Evolutionary conservation across 495 filamentous ascomycete species (phyloP).

Genomic region (Pyrenopolyporus hunteri): DNA sequence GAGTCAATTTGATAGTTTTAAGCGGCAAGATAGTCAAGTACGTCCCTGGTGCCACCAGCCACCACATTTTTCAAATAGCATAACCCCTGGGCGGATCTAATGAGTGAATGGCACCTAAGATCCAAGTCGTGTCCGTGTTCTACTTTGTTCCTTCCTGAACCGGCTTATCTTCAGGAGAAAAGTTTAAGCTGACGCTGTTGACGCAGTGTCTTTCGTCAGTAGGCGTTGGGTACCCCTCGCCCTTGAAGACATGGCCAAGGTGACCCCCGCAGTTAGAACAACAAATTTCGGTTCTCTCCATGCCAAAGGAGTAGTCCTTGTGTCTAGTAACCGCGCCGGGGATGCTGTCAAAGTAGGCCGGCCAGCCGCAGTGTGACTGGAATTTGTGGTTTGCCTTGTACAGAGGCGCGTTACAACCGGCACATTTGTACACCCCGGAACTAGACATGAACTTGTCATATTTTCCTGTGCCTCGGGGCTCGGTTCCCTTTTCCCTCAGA

Average conservation of each 20-base stretch:
- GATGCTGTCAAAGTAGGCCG: conserved; percentile 93
- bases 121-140: no score
- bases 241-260: conserved; percentile 96
- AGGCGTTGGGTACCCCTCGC: conserved; percentile 86
- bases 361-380: conserved; percentile 95
- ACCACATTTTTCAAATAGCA: no score
- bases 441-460: conserved; percentile 85
- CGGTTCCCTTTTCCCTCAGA: conserved; percentile 89
- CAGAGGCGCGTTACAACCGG: conserved; percentile 82
- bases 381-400: conserved; percentile 94
- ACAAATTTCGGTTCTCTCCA: conserved; percentile 89
- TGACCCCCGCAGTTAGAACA: conserved; percentile 95
- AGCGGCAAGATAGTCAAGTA: no score
- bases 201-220: conserved; percentile 98
- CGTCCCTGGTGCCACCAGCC: no score
- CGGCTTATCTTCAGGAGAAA: conserved; percentile 64
- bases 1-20: no score
- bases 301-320: conserved; percentile 76
- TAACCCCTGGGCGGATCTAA: no score
- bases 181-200: conserved; percentile 90
- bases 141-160: conserved; percentile 44
- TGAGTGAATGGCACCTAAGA: background rate
- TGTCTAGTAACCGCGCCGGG: conserved; percentile 86
- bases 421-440: conserved; percentile 81
- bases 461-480: conserved; percentile 75